Percentiles rank a stretch among this genome's conserved stretches.
Conservation (phyloP, 1,284 basidiomycete genomes). For the Moesziomyces antarcticus region DNA sequence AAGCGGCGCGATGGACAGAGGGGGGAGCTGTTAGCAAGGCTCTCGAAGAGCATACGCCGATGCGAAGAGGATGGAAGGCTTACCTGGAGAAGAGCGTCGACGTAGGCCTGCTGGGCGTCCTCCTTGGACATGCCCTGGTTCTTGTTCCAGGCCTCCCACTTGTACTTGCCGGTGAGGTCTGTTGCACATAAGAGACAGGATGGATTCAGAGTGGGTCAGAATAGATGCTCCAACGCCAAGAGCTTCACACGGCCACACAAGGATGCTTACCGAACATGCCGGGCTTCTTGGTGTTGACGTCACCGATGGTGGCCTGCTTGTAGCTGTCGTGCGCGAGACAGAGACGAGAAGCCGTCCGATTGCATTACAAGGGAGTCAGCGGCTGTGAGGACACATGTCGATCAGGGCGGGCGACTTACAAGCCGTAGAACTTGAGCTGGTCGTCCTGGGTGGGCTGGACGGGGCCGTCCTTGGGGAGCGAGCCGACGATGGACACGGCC, state of each 20-base stretch:
- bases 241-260: not conserved
- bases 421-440: constrained; percentile 65
- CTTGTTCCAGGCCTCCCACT: constrained; percentile 66
- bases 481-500: constrained; percentile 53
- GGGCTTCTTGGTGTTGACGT: constrained; percentile 63
- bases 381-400: not conserved
- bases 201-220: not conserved
- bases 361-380: not conserved
- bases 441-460: constrained; percentile 62
- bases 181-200: not conserved
- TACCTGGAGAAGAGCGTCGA: constrained; percentile 53
- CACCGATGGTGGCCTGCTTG: constrained; percentile 67
- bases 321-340: constrained; percentile 32
- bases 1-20: not conserved
- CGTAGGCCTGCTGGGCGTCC: constrained; percentile 61
- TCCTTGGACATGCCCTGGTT: constrained; percentile 59
- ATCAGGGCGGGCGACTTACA: constrained; percentile 27
- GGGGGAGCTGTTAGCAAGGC: not conserved
- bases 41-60: not conserved
- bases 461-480: constrained; percentile 57
- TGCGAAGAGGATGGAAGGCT: constrained; percentile 6
- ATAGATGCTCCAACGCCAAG: not conserved
- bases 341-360: too few relatives aligned
- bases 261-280: constrained; percentile 62
- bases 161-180: constrained; percentile 65